phyloP scores from a whole-genome alignment of 805 yeast genomes.

The Isabelozyma heimii region DNA sequence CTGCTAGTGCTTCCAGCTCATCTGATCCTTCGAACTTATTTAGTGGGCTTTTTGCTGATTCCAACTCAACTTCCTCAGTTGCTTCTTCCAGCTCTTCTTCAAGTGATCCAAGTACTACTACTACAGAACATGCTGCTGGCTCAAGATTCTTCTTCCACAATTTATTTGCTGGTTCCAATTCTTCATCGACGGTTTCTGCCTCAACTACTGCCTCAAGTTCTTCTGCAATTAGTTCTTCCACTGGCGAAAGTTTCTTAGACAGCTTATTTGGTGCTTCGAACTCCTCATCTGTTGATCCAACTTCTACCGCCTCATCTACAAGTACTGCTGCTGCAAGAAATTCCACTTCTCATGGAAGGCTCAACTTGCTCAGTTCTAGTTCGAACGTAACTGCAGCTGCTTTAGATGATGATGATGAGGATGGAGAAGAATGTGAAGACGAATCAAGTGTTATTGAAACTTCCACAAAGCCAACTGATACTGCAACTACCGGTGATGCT shows the following conservation, averaged over 20 bases:
- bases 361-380: not conserved
- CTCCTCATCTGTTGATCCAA: constrained; percentile 1
- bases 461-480: not conserved
- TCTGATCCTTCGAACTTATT: too few species aligned
- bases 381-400: not conserved
- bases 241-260: not conserved
- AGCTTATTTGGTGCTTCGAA: not conserved
- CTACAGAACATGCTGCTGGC: not conserved
- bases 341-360: not conserved
- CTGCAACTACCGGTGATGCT: constrained; percentile 2
- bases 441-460: constrained; percentile 1
- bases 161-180: not conserved
- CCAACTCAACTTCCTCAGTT: constrained; percentile 1
- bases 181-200: not conserved
- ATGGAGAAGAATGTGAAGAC: constrained; percentile 12
- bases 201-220: not conserved
- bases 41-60: too few species aligned
- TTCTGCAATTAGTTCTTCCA: constrained; percentile 1
- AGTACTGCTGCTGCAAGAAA: constrained; percentile 1
- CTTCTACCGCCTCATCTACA: constrained; percentile 1
- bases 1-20: constrained; percentile 1
- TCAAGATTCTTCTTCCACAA: too few species aligned
- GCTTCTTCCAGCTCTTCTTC: constrained; percentile 1
- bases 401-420: constrained; percentile 11
- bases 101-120: not conserved